These are phyloP conservation scores for Amyloporia xantha DNA, from an alignment of 768 basidiomycete genomes.

Conservation along the genomic window DNA sequence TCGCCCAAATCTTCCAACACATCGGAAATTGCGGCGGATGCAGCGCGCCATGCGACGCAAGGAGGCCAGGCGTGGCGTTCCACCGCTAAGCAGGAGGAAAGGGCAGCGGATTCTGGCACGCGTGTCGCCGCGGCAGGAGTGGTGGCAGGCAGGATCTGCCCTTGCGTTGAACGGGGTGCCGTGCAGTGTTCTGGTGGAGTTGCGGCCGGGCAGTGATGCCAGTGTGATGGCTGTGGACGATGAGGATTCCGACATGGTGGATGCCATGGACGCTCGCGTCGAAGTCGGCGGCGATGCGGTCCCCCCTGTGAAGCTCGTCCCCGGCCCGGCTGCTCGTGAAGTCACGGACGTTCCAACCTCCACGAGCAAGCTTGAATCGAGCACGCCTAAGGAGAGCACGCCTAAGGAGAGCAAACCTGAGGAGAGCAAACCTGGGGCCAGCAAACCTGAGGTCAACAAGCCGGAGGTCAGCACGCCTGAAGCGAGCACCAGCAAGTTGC, in stretches of 20 bases:
- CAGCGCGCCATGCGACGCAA: background rate
- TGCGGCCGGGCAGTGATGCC: background rate
- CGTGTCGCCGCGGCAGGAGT: background rate
- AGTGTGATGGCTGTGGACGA: background rate
- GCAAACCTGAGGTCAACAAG: too few relatives aligned
- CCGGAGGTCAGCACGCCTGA: too few relatives aligned
- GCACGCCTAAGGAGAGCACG: background rate
- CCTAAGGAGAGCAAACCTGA: background rate
- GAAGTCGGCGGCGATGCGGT: background rate
- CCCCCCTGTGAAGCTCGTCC: background rate
- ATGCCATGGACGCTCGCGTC: too few relatives aligned
- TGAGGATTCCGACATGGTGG: background rate
- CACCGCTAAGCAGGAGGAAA: background rate
- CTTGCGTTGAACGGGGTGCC: background rate
- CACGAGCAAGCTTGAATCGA: background rate
- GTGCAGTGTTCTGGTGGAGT: background rate
- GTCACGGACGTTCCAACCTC: background rate
- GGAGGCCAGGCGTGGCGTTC: background rate
- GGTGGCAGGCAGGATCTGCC: background rate
- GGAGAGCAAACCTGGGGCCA: background rate
- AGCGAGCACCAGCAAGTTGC: too few relatives aligned
- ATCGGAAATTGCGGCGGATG: background rate
- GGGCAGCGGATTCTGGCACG: background rate
- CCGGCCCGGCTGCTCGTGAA: background rate
- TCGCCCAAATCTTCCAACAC: background rate